Evolutionary conservation across 2,329 filamentous ascomycete genomes (phyloP).

Genomic region (Cladosporium sp.): DNA sequence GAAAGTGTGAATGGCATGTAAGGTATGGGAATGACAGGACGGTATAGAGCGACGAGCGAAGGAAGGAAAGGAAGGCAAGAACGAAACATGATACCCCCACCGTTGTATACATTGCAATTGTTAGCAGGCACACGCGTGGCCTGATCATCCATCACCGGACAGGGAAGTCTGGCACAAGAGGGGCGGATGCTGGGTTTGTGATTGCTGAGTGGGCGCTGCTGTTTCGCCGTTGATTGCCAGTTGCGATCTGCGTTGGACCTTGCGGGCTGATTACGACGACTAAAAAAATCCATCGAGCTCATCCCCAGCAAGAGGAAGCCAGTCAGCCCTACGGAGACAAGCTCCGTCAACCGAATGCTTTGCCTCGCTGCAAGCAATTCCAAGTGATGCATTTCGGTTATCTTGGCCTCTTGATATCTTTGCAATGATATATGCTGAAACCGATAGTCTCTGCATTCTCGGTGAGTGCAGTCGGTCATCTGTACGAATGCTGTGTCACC

Average conservation of each 20-base stretch:
- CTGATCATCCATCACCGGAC: background rate
- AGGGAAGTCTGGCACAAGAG: background rate
- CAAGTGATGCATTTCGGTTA: too few species aligned
- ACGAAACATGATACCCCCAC: too few species aligned
- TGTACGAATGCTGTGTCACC: too few species aligned
- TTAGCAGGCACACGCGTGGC: background rate
- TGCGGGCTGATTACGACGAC: constrained; percentile 9
- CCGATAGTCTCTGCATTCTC: too few species aligned
- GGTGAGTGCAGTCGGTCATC: too few species aligned
- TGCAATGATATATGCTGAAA: too few species aligned
- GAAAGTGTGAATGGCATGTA: background rate
- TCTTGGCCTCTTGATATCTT: too few species aligned
- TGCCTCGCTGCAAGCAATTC: background rate
- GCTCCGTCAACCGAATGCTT: constrained; percentile 2
- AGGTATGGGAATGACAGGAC: background rate
- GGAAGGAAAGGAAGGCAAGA: background rate
- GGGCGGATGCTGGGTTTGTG: background rate
- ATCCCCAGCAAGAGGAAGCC: too few species aligned
- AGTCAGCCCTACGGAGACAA: background rate
- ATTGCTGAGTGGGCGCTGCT: background rate
- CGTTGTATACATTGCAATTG: background rate
- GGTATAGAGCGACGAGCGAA: background rate
- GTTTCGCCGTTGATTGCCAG: background rate
- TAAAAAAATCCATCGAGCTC: background rate
- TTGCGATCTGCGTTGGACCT: constrained; percentile 1